Conservation (phyloP, 2,329 filamentous ascomycete genomes). For the Fusarium newnesense region DNA sequence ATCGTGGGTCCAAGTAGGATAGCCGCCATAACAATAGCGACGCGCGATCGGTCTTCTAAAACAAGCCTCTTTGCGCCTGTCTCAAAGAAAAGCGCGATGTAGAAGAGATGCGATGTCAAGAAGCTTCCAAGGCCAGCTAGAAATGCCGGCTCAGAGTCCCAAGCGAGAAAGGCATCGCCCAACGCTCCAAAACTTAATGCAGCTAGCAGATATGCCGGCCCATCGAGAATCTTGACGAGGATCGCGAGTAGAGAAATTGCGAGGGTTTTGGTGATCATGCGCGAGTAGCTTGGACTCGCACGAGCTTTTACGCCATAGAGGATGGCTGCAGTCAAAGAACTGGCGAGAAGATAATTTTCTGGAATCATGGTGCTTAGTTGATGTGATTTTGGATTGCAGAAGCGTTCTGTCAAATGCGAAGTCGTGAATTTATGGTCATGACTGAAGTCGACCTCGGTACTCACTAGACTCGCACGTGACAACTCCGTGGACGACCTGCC, state of each 20-base stretch:
- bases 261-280: not conserved
- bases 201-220: not conserved
- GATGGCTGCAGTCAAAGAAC: not conserved
- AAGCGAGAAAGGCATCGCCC: not conserved
- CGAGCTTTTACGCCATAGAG: not conserved
- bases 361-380: not conserved
- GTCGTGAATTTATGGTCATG: not conserved
- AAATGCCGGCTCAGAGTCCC: not conserved
- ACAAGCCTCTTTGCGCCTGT: not conserved
- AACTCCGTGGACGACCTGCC: rapidly evolving
- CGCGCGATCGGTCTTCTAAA: not conserved
- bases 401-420: rapidly evolving
- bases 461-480: not conserved
- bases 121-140: not conserved
- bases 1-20: rapidly evolving
- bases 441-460: not conserved
- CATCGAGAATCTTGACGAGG: not conserved
- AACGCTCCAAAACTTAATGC: not conserved
- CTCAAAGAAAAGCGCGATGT: not conserved
- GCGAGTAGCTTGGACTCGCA: not conserved
- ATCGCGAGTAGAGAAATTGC: not conserved
- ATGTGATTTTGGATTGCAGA: rapidly evolving
- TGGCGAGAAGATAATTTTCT: not conserved
- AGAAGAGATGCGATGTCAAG: not conserved
- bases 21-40: not conserved